phyloP scores from a whole-genome alignment of 2,329 filamentous ascomycete species.

The Epichloe sibirici region DNA sequence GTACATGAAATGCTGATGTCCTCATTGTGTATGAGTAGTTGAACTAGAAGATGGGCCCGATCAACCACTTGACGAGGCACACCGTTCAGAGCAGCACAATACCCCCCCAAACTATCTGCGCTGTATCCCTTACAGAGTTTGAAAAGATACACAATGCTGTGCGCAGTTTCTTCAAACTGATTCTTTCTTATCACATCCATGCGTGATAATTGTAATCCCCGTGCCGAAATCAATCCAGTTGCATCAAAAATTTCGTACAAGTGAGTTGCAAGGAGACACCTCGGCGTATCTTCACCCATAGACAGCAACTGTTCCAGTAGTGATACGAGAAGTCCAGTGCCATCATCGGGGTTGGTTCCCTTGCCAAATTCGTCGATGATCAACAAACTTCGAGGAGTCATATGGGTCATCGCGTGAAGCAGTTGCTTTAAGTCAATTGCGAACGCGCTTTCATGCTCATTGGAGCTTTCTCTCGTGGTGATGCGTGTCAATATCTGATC shows the following conservation, averaged over 20 bases:
- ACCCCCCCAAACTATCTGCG: conserved; percentile 70
- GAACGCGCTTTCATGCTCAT: conserved; percentile 48
- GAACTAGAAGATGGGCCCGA: conserved; percentile 62
- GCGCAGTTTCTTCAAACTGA: conserved; percentile 34
- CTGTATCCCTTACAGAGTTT: conserved; percentile 55
- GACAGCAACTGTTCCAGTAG: conserved; percentile 44
- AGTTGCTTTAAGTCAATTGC: conserved; percentile 79
- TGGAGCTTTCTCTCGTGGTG: conserved; percentile 55
- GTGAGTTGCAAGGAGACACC: conserved; percentile 50
- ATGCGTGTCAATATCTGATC: conserved; percentile 88
- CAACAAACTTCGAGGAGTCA: conserved; percentile 65
- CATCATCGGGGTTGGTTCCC: conserved; percentile 46
- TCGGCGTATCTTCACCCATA: conserved; percentile 35
- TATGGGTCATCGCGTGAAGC: conserved; percentile 60
- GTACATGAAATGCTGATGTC: conserved; percentile 65
- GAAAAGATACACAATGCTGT: conserved; percentile 66
- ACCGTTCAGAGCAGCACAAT: conserved; percentile 79
- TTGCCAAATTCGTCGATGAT: conserved; percentile 88
- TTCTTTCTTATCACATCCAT: conserved; percentile 56
- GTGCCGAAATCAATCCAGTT: conserved; percentile 38
- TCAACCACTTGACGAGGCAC: conserved; percentile 60
- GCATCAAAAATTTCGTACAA: conserved; percentile 63
- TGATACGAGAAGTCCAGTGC: conserved; percentile 45
- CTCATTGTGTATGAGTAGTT: conserved; percentile 57
- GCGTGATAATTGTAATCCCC: conserved; percentile 47